These are phyloP conservation scores for Opeltia flavorubescens DNA, from an alignment of 495 filamentous ascomycete species.

Conservation along the genomic window DNA sequence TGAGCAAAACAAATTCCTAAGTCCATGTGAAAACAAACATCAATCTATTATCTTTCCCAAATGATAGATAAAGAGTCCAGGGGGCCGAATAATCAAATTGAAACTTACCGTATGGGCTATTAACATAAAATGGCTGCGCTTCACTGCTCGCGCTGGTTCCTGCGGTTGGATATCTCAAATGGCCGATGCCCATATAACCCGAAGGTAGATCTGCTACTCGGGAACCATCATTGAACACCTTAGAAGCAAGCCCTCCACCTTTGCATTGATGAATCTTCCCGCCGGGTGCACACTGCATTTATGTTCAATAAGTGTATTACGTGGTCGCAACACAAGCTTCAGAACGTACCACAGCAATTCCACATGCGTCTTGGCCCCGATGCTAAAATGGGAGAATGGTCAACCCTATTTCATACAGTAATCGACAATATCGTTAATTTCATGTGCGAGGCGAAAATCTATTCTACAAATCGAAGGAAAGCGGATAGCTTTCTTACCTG, in stretches of 20 bases:
- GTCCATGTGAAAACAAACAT: neutral
- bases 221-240: slow-evolving; percentile 70
- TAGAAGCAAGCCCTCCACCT: slow-evolving; percentile 81
- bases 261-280: slow-evolving; percentile 84
- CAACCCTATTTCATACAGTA: too few relatives aligned
- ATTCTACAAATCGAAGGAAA: too few relatives aligned
- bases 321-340: slow-evolving; percentile 10
- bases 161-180: slow-evolving; percentile 78
- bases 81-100: slow-evolving; percentile 21
- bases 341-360: slow-evolving; percentile 38
- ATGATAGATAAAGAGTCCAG: too few relatives aligned
- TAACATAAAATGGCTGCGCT: slow-evolving; percentile 86
- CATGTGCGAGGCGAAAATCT: too few relatives aligned
- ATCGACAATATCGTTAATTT: too few relatives aligned
- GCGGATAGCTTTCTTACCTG: slow-evolving; percentile 42
- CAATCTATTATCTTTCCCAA: neutral
- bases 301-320: neutral
- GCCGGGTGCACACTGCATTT: slow-evolving; percentile 42
- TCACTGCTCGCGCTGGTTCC: slow-evolving; percentile 31
- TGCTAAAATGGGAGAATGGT: slow-evolving; percentile 14
- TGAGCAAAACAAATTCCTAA: slow-evolving; percentile 37
- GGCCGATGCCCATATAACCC: slow-evolving; percentile 83
- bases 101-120: slow-evolving; percentile 72
- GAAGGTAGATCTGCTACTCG: slow-evolving; percentile 62
- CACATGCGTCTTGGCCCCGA: slow-evolving; percentile 83